Base-by-base conservation (phyloP, 306 rosid species). In the Begonia loranthoides region DNA sequence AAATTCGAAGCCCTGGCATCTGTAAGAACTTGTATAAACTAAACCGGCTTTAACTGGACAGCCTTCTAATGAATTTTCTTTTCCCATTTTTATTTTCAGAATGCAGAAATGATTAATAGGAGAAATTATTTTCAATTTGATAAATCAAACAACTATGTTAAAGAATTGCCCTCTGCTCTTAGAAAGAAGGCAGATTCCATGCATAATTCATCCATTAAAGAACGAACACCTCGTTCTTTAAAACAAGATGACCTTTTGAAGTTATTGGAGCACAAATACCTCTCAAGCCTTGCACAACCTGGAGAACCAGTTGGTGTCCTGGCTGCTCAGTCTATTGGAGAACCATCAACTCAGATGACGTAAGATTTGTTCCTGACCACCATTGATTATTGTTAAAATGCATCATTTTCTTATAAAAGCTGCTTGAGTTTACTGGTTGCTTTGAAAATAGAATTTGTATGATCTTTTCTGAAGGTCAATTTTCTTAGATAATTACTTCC, bases 301-400 rank as follows among this genome's bases (percentile, higher is more conserved):
- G 97, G 97, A 51, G 97, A 90, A 62, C 82, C 97, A 13, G 97
- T 90, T 68, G 97, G 97, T 56, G 90, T 86, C 49, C 86, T 90
- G 58, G 97, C 95, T 64, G 86, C 82, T 41, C 97, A 82, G 70
- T 90, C 97, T 28, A 87, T 86, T 15, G 95, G 97, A 49, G 97
- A 90, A 70, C 97, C 97, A 1, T 89, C 95, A 45, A 90, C 97
- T 1, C 95, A 90, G 71, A 90, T 90, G 97, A 86, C 94, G 94
- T 80, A 75, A 70, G 86, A 56, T 55, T 49, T 55, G 46, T 63
- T 47, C 21, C 47, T 21, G 15, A 9, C 48, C 50, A 41, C 50
- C 21, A 40, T 14, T 55, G 15, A 22, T 21, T 56, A 45, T 28
- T 48, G 46, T 51, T 47, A 13, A 24, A 56, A 43, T 28, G 36